phyloP scores from a whole-genome alignment of 306 rosid genomes.

The Cucumis hystrix region DNA sequence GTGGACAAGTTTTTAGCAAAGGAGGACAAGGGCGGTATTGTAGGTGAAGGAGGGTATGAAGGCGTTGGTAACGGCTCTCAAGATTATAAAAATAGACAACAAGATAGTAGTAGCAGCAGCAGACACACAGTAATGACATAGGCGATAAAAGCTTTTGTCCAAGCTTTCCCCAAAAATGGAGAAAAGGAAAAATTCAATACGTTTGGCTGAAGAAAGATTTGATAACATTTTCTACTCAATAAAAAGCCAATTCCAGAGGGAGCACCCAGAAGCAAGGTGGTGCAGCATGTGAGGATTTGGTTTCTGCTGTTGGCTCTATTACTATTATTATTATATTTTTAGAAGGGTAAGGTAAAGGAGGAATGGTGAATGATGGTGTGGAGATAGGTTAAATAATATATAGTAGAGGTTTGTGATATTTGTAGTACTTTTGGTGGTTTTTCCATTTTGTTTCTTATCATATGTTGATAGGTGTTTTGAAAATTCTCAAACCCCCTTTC shows the following conservation, averaged over 20 bases:
- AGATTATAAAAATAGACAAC: slow-evolving; percentile 32
- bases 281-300: slow-evolving; percentile 1
- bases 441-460: background rate
- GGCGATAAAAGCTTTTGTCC: background rate
- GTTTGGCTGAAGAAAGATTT: background rate
- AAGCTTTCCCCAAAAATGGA: background rate
- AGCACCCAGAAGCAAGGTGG: background rate
- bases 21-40: slow-evolving; percentile 19
- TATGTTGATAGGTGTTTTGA: slow-evolving; percentile 1
- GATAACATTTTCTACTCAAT: background rate
- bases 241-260: background rate
- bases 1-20: slow-evolving; percentile 47
- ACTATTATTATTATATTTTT: background rate
- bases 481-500: background rate
- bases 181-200: background rate
- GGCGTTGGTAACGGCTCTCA: background rate
- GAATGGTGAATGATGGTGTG: too few relatives aligned
- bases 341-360: background rate
- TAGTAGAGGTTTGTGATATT: background rate
- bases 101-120: slow-evolving; percentile 22
- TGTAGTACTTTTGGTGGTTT: background rate
- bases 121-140: slow-evolving; percentile 58
- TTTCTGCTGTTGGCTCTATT: background rate
- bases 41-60: slow-evolving; percentile 20
- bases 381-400: background rate